Percentiles rank a stretch among this genome's conserved stretches.
Evolutionary conservation across 2,329 filamentous ascomycete genomes (phyloP).

Genomic region (Scolecobasidium constrictum): DNA sequence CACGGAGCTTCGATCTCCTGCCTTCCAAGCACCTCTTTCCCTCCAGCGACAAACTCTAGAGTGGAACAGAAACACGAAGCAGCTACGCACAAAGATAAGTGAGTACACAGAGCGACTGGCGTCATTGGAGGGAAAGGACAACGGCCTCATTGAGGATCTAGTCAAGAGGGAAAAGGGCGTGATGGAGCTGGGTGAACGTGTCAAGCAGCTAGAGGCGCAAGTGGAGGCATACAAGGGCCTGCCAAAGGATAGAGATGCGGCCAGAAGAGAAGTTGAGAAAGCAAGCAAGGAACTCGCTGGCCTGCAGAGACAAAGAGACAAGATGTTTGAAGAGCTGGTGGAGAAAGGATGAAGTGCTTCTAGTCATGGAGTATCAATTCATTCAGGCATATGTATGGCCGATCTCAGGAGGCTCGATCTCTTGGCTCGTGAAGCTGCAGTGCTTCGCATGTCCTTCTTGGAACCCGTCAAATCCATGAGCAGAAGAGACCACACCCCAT

Average conservation of each 20-base stretch:
- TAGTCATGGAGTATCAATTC: no score
- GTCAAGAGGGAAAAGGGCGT: slow-evolving; percentile 48
- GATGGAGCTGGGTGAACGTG: slow-evolving; percentile 43
- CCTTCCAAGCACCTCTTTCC: slow-evolving; percentile 8
- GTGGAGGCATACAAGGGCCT: slow-evolving; percentile 59
- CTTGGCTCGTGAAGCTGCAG: no score
- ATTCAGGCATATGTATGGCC: no score
- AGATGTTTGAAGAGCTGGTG: slow-evolving; percentile 63
- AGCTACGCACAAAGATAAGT: slow-evolving; percentile 9
- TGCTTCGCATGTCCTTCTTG: no score
- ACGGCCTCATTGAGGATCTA: slow-evolving; percentile 44
- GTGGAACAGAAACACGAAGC: slow-evolving; percentile 11
- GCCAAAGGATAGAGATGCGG: slow-evolving; percentile 58
- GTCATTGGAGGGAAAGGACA: slow-evolving; percentile 12
- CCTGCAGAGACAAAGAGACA: slow-evolving; percentile 55
- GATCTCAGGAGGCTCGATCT: no score
- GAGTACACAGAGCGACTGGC: slow-evolving; percentile 20
- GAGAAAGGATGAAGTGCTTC: slow-evolving; percentile 26
- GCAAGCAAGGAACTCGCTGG: slow-evolving; percentile 53
- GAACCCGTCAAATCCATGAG: no score
- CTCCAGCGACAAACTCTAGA: slow-evolving; percentile 10
- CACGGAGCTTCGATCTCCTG: slow-evolving; percentile 9
- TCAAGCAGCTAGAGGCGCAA: slow-evolving; percentile 50
- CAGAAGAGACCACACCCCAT: no score
- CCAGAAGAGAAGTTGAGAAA: slow-evolving; percentile 58